Percentiles rank a stretch among this genome's conserved stretches.
Conservation (phyloP, 2,329 filamentous ascomycete genomes). For the Aspergillus pseudoterreus region DNA sequence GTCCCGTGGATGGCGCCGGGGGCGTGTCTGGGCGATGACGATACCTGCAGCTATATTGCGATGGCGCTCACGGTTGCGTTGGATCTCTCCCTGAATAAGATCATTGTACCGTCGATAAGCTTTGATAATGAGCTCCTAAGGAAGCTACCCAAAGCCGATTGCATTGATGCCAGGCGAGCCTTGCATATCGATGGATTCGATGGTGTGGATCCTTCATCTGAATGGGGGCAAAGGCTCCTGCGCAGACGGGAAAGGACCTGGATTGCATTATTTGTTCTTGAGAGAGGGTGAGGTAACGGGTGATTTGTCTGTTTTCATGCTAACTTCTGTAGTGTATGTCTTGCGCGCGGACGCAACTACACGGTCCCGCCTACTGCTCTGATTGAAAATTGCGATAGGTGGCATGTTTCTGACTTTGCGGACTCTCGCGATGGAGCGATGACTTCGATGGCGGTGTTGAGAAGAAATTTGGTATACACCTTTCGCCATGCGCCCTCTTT, state of each 20-base stretch:
- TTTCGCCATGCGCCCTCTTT: background rate
- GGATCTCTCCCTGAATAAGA: conserved; percentile 67
- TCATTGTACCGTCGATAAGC: conserved; percentile 55
- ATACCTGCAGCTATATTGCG: conserved; percentile 68
- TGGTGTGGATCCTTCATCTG: conserved; percentile 58
- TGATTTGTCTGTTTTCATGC: background rate
- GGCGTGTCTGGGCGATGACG: conserved; percentile 53
- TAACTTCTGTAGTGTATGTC: conserved; percentile 51
- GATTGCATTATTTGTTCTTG: conserved; percentile 69
- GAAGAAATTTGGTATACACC: conserved; percentile 57
- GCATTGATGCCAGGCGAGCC: conserved; percentile 63
- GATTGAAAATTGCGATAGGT: conserved; percentile 64
- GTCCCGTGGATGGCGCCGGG: conserved; percentile 67
- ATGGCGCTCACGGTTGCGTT: conserved; percentile 67
- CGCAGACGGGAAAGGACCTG: conserved; percentile 65
- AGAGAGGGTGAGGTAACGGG: conserved; percentile 52
- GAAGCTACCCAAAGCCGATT: conserved; percentile 61
- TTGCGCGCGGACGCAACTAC: conserved; percentile 66
- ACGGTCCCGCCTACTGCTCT: conserved; percentile 64
- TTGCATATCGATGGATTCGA: conserved; percentile 65
- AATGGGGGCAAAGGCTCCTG: conserved; percentile 58
- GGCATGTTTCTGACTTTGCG: conserved; percentile 62
- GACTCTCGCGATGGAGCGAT: conserved; percentile 68
- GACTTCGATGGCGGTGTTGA: conserved; percentile 66
- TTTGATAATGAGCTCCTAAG: conserved; percentile 45